Percentiles rank a stretch among this genome's conserved stretches.
phyloP scores from a whole-genome alignment of 176 grass and related monocot species.

The Zoysia pacifica region DNA sequence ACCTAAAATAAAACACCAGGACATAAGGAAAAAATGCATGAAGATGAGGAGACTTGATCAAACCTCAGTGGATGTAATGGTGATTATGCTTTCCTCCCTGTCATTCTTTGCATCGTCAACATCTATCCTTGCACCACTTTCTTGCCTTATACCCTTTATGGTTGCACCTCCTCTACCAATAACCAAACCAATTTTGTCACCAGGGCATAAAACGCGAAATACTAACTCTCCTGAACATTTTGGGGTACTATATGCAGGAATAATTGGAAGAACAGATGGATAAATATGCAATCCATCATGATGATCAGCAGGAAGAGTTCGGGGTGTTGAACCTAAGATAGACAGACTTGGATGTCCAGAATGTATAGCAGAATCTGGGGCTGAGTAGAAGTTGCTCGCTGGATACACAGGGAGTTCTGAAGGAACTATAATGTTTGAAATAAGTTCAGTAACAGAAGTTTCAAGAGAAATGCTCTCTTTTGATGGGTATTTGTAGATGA shows the following conservation, averaged over 20 bases:
- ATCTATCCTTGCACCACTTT: slow-evolving; percentile 75
- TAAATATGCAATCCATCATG: slow-evolving; percentile 63
- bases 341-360: slow-evolving; percentile 51
- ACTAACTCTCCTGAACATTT: slow-evolving; percentile 71
- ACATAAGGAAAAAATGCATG: slow-evolving; percentile 26
- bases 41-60: slow-evolving; percentile 23
- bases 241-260: slow-evolving; percentile 62
- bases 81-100: slow-evolving; percentile 78
- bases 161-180: slow-evolving; percentile 91
- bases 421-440: slow-evolving; percentile 78
- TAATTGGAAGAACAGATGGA: slow-evolving; percentile 67
- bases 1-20: slow-evolving; percentile 21
- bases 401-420: slow-evolving; percentile 86
- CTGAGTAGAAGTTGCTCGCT: slow-evolving; percentile 58
- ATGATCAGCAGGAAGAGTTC: slow-evolving; percentile 55
- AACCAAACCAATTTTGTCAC: slow-evolving; percentile 85
- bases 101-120: slow-evolving; percentile 92
- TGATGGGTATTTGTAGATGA: slow-evolving; percentile 81
- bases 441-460: slow-evolving; percentile 65
- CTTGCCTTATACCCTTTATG: slow-evolving; percentile 89
- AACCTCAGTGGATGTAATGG: slow-evolving; percentile 82
- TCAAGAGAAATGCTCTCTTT: slow-evolving; percentile 89
- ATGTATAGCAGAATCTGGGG: slow-evolving; percentile 54
- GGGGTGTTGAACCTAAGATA: slow-evolving; percentile 54
- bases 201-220: slow-evolving; percentile 81